These are phyloP conservation scores for Fusarium proliferatum DNA, from an alignment of 2,329 filamentous ascomycete species.

Conservation along the genomic window DNA sequence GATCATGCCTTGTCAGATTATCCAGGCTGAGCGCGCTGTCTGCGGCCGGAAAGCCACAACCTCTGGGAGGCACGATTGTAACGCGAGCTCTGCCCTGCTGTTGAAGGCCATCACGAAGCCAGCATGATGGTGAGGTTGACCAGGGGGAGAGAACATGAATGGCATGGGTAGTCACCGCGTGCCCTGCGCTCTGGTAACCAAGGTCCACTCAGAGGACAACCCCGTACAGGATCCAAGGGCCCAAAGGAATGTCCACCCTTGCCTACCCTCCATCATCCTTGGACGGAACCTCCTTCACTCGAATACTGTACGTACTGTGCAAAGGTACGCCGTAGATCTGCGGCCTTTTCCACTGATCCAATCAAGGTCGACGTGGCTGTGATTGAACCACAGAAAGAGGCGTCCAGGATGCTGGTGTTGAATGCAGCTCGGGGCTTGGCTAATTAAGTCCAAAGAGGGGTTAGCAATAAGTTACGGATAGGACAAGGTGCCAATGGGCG, in stretches of 20 bases:
- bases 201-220: conserved; percentile 37
- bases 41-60: conserved; percentile 23
- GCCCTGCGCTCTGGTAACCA: conserved; percentile 35
- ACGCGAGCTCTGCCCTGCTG: conserved; percentile 32
- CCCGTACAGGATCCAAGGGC: conserved; percentile 38
- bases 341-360: conserved; percentile 45
- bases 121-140: conserved; percentile 40
- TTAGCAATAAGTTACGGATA: conserved; percentile 44
- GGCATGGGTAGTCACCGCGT: conserved; percentile 33
- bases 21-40: conserved; percentile 18
- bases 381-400: conserved; percentile 39
- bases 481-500: conserved; percentile 40
- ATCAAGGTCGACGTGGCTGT: conserved; percentile 42
- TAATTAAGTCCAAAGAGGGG: conserved; percentile 43
- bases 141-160: conserved; percentile 35
- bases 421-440: conserved; percentile 46
- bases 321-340: conserved; percentile 43
- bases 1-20: neutral
- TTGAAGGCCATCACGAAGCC: conserved; percentile 41
- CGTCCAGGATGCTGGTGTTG: conserved; percentile 42
- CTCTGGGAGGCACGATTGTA: conserved; percentile 21
- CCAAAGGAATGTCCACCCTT: conserved; percentile 42
- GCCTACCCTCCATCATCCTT: neutral
- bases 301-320: conserved; percentile 41
- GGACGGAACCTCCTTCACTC: conserved; percentile 24